Base-by-base conservation (phyloP, 768 basidiomycete species). In the Lanmaoa rubissima region DNA sequence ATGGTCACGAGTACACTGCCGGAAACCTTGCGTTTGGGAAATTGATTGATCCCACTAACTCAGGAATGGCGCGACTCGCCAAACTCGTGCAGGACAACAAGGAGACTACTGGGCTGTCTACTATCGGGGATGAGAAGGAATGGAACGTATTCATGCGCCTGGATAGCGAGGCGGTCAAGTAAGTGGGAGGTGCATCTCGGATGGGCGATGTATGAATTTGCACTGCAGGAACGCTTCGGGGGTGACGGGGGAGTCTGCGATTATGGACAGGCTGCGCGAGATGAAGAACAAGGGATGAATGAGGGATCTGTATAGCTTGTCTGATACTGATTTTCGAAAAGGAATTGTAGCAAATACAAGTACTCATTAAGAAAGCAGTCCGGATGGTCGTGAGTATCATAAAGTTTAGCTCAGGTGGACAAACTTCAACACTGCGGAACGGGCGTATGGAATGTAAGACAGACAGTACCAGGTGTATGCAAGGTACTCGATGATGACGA, bases 91-190 rank as follows among this genome's bases (percentile, higher is more conserved):
- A 79, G 49, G 75, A 78, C 45, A 86, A 92, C 65, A 66, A 78
- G 53, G 71, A 83, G 44, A 93, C 89, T 5, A 84, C 88, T 5
- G 94, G 95, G 40, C 75, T 87, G 68, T 88, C 90, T 13, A 97
- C 94, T 0, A 94, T 98, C 48, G 90, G 82, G 0, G 90, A 98
- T 62, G 96, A 98, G 77, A 94, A 94, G 75, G 77, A 84, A 60
- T 95, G 92, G 91, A 98, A 98, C 73, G 86, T 93, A 9, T 98
- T 98, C 72, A 94, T 97, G 92, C 82, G 94, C 17, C 74, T 94
- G 12, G 73, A 79, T 5, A 83, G 76, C 59, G 76, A 78, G 5
- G 78, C 83, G 6, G 82, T 94, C 35, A 76, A 77, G 92, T 92
- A 62, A 57, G 85, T 76, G 13, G 32, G 38, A 2, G 43, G 45